Percentiles rank a stretch among this genome's conserved stretches.
Evolutionary conservation across 192 early-diverging fungal species (phyloP).

Genomic region (Dissophora ornata): DNA sequence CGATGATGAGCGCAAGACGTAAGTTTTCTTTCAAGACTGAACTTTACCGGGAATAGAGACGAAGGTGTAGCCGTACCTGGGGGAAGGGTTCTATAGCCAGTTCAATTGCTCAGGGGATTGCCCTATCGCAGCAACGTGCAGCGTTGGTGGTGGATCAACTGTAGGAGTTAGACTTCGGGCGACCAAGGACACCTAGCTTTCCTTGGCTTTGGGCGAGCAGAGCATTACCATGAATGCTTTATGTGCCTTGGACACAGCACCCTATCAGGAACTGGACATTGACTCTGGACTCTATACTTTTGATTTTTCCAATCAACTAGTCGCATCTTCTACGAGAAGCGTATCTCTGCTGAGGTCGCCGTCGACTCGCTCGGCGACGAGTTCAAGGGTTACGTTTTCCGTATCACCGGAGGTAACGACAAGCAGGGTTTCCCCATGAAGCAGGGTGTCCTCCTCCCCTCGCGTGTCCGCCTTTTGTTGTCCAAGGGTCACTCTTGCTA

Average conservation of each 20-base stretch:
- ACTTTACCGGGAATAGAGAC: too few relatives aligned
- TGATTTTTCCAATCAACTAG: slow-evolving; percentile 60
- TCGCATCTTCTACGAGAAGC: slow-evolving; percentile 98
- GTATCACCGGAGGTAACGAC: slow-evolving; percentile 99
- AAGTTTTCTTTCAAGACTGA: slow-evolving; percentile 28
- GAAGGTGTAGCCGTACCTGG: too few relatives aligned
- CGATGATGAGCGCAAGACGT: slow-evolving; percentile 96
- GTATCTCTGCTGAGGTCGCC: slow-evolving; percentile 95
- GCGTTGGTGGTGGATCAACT: too few relatives aligned
- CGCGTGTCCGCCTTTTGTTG: slow-evolving; percentile 71
- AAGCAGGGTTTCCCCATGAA: slow-evolving; percentile 99
- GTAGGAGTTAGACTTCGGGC: too few relatives aligned
- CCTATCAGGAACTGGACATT: not conserved
- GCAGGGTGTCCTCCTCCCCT: slow-evolving; percentile 90
- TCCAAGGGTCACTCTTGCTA: slow-evolving; percentile 98
- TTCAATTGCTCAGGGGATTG: too few relatives aligned
- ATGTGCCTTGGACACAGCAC: too few relatives aligned
- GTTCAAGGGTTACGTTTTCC: slow-evolving; percentile 99
- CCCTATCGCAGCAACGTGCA: too few relatives aligned
- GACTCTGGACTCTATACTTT: too few relatives aligned
- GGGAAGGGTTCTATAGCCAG: too few relatives aligned
- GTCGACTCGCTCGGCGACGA: slow-evolving; percentile 97
- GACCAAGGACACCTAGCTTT: too few relatives aligned
- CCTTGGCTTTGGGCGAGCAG: too few relatives aligned
- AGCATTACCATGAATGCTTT: too few relatives aligned